Percentiles rank a stretch among this genome's conserved stretches.
Evolutionary conservation across 176 grass and related monocot genomes (phyloP).

Genomic region (Oryza punctata): DNA sequence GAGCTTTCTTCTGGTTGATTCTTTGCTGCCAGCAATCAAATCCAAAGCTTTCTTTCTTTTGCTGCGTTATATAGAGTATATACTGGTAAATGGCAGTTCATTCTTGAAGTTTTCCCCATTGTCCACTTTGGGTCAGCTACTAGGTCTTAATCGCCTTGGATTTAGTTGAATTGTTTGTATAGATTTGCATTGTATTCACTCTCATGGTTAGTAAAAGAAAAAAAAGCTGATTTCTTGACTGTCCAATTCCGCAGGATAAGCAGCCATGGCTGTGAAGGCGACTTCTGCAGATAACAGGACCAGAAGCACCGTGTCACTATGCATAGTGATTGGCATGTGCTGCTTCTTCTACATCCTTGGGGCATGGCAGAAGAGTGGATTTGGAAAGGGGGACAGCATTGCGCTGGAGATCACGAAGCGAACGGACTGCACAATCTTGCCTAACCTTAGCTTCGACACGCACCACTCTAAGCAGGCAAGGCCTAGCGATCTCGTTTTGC

Average conservation of each 20-base stretch:
- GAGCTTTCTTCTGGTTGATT: not conserved
- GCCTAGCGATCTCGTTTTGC: conserved; percentile 31
- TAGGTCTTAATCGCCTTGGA: not conserved
- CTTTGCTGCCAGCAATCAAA: not conserved
- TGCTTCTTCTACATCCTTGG: conserved; percentile 95
- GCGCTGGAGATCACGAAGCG: conserved; percentile 85
- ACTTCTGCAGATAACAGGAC: conserved; percentile 69
- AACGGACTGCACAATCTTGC: conserved; percentile 79
- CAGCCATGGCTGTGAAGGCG: conserved; percentile 69
- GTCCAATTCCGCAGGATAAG: conserved; percentile 24
- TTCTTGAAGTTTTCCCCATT: not conserved
- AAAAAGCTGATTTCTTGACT: not conserved
- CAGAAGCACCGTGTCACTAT: conserved; percentile 63
- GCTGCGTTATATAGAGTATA: not conserved
- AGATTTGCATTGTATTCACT: not conserved
- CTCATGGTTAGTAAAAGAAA: not conserved
- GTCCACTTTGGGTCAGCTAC: not conserved
- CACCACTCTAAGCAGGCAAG: conserved; percentile 50
- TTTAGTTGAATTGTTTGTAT: not conserved
- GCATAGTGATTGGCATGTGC: conserved; percentile 83
- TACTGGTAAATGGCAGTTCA: not conserved
- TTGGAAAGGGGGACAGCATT: conserved; percentile 91
- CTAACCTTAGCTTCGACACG: conserved; percentile 72
- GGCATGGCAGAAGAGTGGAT: conserved; percentile 93
- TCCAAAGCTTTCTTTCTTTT: not conserved